Conservation (phyloP, 805 yeast species). For the Ogataea paraovalis region DNA sequence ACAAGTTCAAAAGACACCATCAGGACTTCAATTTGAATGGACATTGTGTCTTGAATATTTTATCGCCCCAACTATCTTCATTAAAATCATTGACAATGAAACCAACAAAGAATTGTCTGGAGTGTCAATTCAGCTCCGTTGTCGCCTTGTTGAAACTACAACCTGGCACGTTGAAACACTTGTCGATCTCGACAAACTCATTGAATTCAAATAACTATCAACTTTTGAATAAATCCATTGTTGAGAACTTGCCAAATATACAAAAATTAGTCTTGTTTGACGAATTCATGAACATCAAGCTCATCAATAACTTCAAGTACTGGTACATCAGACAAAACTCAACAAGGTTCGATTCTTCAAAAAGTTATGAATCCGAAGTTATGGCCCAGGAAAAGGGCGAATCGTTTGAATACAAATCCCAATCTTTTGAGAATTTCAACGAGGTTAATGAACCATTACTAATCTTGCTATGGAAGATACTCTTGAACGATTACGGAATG, state of each 20-base stretch:
- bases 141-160: slow-evolving; percentile 8
- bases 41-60: slow-evolving; percentile 7
- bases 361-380: slow-evolving; percentile 19
- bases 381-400: slow-evolving; percentile 17
- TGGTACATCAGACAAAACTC: slow-evolving; percentile 24
- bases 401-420: slow-evolving; percentile 14
- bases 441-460: slow-evolving; percentile 15
- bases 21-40: not conserved
- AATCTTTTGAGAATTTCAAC: slow-evolving; percentile 19
- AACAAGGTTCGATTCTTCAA: slow-evolving; percentile 15
- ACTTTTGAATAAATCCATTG: slow-evolving; percentile 5
- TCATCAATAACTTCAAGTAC: slow-evolving; percentile 20
- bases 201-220: slow-evolving; percentile 12
- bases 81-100: slow-evolving; percentile 19
- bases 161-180: slow-evolving; percentile 1
- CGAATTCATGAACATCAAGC: slow-evolving; percentile 17
- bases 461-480: slow-evolving; percentile 23
- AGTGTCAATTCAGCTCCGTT: slow-evolving; percentile 24
- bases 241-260: slow-evolving; percentile 3
- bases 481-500: slow-evolving; percentile 14
- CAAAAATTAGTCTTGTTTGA: slow-evolving; percentile 20
- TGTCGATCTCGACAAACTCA: slow-evolving; percentile 20
- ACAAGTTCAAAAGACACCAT: slow-evolving; percentile 18
- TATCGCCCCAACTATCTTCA: slow-evolving; percentile 17
- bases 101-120: slow-evolving; percentile 25